Evolutionary conservation across 805 yeast species (phyloP), one percentile per base, ranked within the genome.

Genomic region (Ogataea chonburiensis): DNA sequence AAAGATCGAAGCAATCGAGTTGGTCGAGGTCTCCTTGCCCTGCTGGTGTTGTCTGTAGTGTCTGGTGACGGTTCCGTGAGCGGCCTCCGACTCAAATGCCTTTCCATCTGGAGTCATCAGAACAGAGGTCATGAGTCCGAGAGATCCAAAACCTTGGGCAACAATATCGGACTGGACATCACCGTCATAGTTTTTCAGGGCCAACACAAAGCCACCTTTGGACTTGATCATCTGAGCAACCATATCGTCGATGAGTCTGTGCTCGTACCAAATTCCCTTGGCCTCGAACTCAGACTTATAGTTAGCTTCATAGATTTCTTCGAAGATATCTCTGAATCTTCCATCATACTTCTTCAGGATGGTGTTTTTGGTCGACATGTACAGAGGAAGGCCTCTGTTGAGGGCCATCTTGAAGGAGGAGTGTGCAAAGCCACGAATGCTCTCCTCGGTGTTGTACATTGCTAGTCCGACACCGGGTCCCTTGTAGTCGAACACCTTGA

Each of bases 171-270:
- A 77, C 61, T 82, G 87, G 37, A 84, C 93, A 58, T 84, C 93
- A 63, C 93, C 93, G 58, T 84, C 93, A 56, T 84, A 84, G 63
- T 84, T 84, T 63, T 84, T 84, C 69, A 84, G 68, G 31, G 91
- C 91, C 70, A 84, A 73, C 44, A 83, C 75, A 55, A 74, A 84
- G 5, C 93, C 93, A 55, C 93, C 93, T 53, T 79, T 79, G 17
- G 91, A 83, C 61, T 84, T 84, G 56, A 84, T 64, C 93, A 84
- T 84, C 63, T 84, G 93, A 4, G 91, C 91, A 43, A 84, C 93
- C 88, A 84, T 84, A 58, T 84, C 93, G 61, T 84, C 93, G 45
- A 84, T 84, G 56, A 84, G 70, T 62, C 93, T 75, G 61, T 84
- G 93, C 60, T 84, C 89, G 52, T 82, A 84, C 68, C 77, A 73